Base-by-base conservation (phyloP, 2,329 filamentous ascomycete genomes). In the Herpomyces periplanetae region DNA sequence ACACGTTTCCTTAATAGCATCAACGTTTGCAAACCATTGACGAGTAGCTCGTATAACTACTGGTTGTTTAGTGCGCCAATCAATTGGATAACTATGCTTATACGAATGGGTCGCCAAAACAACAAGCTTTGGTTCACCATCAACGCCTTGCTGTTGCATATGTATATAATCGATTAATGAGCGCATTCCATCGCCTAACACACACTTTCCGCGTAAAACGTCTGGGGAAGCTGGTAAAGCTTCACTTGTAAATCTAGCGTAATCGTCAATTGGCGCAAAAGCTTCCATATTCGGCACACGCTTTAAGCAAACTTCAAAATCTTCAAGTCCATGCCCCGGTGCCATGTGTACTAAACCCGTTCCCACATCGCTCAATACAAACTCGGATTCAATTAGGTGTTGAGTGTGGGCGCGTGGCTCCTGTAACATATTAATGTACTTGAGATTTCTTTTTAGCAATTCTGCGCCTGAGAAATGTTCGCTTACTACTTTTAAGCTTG, bases 21-120 rank as follows among this genome's bases (percentile, higher is more conserved):
- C 68, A 2, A 88, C 68, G 35, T 91, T 68, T 5, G 80, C 71
- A 33, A 96, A 96, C 80, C 80, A 96, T 39, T 96, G 80, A 14
- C 73, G 68, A 0, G 84, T 96, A 3, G 80, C 75, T 27, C 80
- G 47, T 13, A 84, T 55, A 23, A 96, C 69, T 19, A 96, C 60
- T 1, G 80, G 80, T 27, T 64, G 49, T 38, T 91, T 96, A 0
- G 75, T 85, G 20, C 80, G 53, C 80, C 80, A 96, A 39, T 96
- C 80, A 28, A 91, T 87, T 0, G 80, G 80, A 34, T 91, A 91
- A 37, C 87, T 91, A 44, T 96, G 80, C 20, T 48, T 49, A 33
- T 75, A 62, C 22, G 46, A 47, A 28, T 84, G 62, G 3, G 50
- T 51, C 15, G 49, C 47, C 15, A 88, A 41, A 3, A 91, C 49